Evolutionary conservation across 2,329 filamentous ascomycete genomes (phyloP).

Genomic region (Alternaria sp.): DNA sequence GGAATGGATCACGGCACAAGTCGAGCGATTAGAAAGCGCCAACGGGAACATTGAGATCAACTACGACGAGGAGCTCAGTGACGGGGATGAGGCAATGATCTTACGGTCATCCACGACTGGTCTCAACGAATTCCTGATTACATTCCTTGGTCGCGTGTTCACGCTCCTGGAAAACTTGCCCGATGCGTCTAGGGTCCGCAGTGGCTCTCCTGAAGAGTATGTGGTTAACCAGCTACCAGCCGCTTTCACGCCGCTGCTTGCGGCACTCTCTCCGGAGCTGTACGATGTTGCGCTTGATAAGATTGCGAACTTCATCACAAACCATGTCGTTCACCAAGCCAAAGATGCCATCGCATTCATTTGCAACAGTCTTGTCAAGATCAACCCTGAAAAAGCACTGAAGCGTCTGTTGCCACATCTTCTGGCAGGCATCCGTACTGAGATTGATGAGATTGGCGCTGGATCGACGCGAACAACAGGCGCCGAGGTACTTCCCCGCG

Average conservation of each 20-base stretch:
- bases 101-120: conserved; percentile 92
- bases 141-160: conserved; percentile 92
- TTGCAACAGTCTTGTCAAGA: conserved; percentile 93
- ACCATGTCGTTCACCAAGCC: conserved; percentile 95
- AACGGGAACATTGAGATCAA: conserved; percentile 85
- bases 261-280: conserved; percentile 87
- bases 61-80: conserved; percentile 80
- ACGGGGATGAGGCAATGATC: conserved; percentile 86
- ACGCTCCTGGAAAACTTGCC: conserved; percentile 94
- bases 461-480: conserved; percentile 94
- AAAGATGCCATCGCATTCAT: conserved; percentile 99
- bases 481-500: conserved; percentile 88
- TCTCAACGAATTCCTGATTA: conserved; percentile 89
- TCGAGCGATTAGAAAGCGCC: conserved; percentile 90
- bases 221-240: conserved; percentile 95
- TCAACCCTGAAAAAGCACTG: conserved; percentile 90
- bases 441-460: conserved; percentile 96
- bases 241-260: conserved; percentile 87
- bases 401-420: conserved; percentile 90
- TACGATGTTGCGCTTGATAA: conserved; percentile 93
- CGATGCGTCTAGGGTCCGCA: conserved; percentile 84
- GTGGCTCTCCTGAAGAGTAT: conserved; percentile 92
- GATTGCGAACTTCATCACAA: conserved; percentile 86
- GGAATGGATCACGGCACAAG: conserved; percentile 92
- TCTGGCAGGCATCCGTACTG: conserved; percentile 88